Evolutionary conservation across 2,329 filamentous ascomycete genomes (phyloP), one percentile per base, ranked within the genome.

Genomic region (Apiospora hydei): DNA sequence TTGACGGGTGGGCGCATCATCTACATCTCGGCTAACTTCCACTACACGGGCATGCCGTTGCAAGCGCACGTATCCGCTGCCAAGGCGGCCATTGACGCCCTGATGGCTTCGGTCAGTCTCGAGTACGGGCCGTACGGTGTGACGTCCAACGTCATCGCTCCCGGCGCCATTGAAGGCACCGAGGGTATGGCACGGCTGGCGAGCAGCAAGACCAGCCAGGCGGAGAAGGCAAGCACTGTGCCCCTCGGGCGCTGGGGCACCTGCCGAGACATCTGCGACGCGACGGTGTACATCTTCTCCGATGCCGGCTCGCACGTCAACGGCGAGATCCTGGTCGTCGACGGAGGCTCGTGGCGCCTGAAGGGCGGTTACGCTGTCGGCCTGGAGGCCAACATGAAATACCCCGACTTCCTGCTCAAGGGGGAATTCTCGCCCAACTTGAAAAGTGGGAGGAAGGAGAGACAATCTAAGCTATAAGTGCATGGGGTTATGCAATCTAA

Each of bases 51-150:
- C 49, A 90, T 92, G 82, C 92, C 95, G 0, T 86, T 98, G 76
- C 96, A 98, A 82, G 89, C 93, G 1, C 96, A 98, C 82, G 95
- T 96, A n/a, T 88, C 92, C 2, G 95, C 95, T 1, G 96, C 96
- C 72, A 99, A 99, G 84, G 93, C 96, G 0, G 94, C 92, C 21
- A 91, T 99, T 14, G 96, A 99, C 82, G 92, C 94, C 1, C 89
- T 99, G 78, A 92, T 93, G 72, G 89, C 91, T 70, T 92, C 90
- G 6, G 90, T 97, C 0, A 91, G 94, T 1, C 89, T 99, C 70
- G 96, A 99, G 82, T 96, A 96, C 80, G 96, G 96, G 0, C 96
- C 96, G 0, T 88, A 90, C 61, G 96, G 96, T 18, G 84, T 98
- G 44, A 95, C 93, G 0, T 94, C 92, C 71, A 99, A 99, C 80